Conservation (phyloP, 495 filamentous ascomycete genomes). For the Penicillium ochrochloron region DNA sequence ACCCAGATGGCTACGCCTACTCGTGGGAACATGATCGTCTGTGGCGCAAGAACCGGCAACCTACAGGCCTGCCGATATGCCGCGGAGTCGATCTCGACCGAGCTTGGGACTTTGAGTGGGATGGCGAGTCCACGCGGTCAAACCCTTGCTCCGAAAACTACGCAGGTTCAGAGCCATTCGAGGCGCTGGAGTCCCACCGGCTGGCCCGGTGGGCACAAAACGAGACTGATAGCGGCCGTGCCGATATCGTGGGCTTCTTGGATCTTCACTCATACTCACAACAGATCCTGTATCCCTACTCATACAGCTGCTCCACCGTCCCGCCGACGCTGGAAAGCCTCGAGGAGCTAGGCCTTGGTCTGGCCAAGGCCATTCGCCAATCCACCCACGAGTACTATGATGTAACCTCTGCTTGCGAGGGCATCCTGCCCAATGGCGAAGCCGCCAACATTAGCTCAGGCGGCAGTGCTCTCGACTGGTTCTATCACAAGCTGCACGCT, state of each 20-base stretch:
- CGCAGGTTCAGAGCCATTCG: slow-evolving; percentile 81
- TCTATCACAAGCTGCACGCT: slow-evolving; percentile 87
- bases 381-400: slow-evolving; percentile 76
- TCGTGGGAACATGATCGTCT: slow-evolving; percentile 90
- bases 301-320: slow-evolving; percentile 74
- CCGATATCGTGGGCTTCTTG: slow-evolving; percentile 78
- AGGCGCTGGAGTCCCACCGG: slow-evolving; percentile 74
- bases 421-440: slow-evolving; percentile 55
- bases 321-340: slow-evolving; percentile 91
- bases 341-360: slow-evolving; percentile 82
- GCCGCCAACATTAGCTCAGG: slow-evolving; percentile 61
- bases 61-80: slow-evolving; percentile 81
- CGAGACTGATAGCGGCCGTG: slow-evolving; percentile 71
- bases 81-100: slow-evolving; percentile 89
- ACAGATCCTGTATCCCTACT: slow-evolving; percentile 91
- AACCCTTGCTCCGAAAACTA: slow-evolving; percentile 95
- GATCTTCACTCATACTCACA: slow-evolving; percentile 97
- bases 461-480: slow-evolving; percentile 92
- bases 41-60: slow-evolving; percentile 94
- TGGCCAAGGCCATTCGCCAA: slow-evolving; percentile 87
- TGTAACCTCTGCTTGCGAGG: slow-evolving; percentile 87
- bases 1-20: slow-evolving; percentile 93
- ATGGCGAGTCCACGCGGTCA: slow-evolving; percentile 62
- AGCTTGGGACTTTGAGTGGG: slow-evolving; percentile 83
- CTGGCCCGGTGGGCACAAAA: slow-evolving; percentile 87